Conservation (phyloP, 768 basidiomycete genomes). For the Exidia glandulosa region DNA sequence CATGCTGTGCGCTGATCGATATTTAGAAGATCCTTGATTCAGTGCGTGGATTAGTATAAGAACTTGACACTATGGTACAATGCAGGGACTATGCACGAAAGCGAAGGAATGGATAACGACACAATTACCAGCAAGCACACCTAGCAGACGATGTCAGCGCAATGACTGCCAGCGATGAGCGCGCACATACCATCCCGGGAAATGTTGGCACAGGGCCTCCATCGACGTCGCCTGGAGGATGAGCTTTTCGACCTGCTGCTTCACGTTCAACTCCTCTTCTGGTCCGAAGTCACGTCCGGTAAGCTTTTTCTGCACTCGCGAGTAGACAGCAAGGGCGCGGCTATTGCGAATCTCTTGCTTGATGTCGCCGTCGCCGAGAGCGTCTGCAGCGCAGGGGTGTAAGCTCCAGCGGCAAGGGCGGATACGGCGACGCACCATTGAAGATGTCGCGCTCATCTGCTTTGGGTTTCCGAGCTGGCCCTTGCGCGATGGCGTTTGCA, state of each 20-base stretch:
- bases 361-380: constrained; percentile 14
- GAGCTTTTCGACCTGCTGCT: constrained; percentile 33
- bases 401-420: neutral
- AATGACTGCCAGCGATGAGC: constrained; percentile 33
- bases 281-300: constrained; percentile 37
- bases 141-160: constrained; percentile 16
- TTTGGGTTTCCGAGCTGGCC: constrained; percentile 19
- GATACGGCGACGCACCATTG: neutral
- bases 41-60: no score
- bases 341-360: constrained; percentile 30
- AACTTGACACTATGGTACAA: neutral
- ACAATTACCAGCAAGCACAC: constrained; percentile 66
- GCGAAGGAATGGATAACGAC: neutral
- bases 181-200: constrained; percentile 47
- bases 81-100: neutral
- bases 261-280: constrained; percentile 24
- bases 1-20: no score
- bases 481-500: constrained; percentile 7
- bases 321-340: constrained; percentile 31
- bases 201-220: constrained; percentile 34
- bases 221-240: constrained; percentile 33
- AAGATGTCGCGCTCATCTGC: constrained; percentile 28
- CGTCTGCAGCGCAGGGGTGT: constrained; percentile 3
- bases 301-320: constrained; percentile 34
- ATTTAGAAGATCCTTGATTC: no score